Evolutionary conservation across 345 rosid genomes (phyloP).

Genomic region (Schrenkiella parvula): DNA sequence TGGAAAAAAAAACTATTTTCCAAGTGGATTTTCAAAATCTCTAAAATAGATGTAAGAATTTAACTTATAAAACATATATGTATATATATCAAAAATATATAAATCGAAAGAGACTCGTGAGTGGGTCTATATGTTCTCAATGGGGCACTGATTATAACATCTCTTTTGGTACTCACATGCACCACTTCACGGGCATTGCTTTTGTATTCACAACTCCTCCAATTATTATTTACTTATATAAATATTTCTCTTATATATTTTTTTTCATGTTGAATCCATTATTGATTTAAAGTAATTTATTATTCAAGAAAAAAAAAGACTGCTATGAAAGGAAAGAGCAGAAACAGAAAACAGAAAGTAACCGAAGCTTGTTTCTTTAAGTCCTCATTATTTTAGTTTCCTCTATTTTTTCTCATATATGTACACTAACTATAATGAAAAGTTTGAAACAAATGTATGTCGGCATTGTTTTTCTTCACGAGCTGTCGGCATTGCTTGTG

Average conservation of each 20-base stretch:
- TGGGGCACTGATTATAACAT: constrained; percentile 76
- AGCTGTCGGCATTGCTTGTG: constrained; percentile 19
- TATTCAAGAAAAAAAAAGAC: neutral
- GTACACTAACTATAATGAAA: neutral
- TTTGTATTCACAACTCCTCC: constrained; percentile 43
- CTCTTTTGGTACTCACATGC: constrained; percentile 89
- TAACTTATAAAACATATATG: neutral
- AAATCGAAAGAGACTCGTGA: constrained; percentile 59
- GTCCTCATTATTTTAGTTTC: neutral
- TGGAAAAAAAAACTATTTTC: no score
- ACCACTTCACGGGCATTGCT: constrained; percentile 73
- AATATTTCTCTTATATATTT: neutral
- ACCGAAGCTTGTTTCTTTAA: constrained; percentile 24
- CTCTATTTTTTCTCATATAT: neutral
- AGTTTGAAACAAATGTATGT: neutral
- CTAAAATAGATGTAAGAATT: neutral
- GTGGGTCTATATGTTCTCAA: constrained; percentile 65
- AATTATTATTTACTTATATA: constrained; percentile 24
- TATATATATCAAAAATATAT: neutral
- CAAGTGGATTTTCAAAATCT: neutral
- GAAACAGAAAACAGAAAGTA: constrained; percentile 34
- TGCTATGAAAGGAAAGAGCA: constrained; percentile 15
- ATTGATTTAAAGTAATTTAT: neutral
- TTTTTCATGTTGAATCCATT: neutral
- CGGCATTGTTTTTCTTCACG: constrained; percentile 13